phyloP scores from a whole-genome alignment of 1,284 basidiomycete species.

The Apiotrichum siamense region DNA sequence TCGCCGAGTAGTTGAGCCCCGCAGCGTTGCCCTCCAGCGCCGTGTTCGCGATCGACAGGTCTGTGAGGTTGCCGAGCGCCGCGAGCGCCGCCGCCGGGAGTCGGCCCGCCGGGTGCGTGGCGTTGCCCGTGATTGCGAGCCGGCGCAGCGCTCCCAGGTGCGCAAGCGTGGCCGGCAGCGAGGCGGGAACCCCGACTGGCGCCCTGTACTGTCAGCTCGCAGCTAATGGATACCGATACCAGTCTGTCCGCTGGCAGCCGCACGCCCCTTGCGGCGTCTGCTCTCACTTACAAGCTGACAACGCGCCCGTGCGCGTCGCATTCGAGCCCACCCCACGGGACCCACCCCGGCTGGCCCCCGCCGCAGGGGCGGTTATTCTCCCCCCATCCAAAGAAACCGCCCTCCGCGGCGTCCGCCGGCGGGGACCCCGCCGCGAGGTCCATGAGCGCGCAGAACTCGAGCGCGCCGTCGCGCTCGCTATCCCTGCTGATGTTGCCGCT shows the following conservation, averaged over 20 bases:
- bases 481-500: no score
- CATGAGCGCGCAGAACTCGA: constrained; percentile 46
- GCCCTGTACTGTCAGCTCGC: constrained; percentile 21
- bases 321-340: constrained; percentile 36
- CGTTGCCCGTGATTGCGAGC: constrained; percentile 27
- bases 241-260: no score
- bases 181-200: constrained; percentile 30
- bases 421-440: constrained; percentile 21
- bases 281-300: constrained; percentile 30
- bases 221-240: no score
- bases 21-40: constrained; percentile 18
- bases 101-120: constrained; percentile 30
- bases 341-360: constrained; percentile 30
- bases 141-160: constrained; percentile 33
- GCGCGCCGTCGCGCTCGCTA: constrained; percentile 36
- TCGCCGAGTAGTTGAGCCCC: neutral
- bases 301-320: constrained; percentile 40
- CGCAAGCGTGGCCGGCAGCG: constrained; percentile 26
- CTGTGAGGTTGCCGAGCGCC: constrained; percentile 17
- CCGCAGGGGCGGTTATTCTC: neutral
- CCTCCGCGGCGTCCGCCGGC: neutral
- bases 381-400: constrained; percentile 22
- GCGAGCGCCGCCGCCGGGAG: constrained; percentile 20
- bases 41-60: constrained; percentile 39
- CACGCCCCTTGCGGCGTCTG: no score